A percentile compares a stretch with the other conserved stretches of the same genome.
Conservation (phyloP, 1,139 yeast genomes). For the Eremothecium cymbalariae region DNA sequence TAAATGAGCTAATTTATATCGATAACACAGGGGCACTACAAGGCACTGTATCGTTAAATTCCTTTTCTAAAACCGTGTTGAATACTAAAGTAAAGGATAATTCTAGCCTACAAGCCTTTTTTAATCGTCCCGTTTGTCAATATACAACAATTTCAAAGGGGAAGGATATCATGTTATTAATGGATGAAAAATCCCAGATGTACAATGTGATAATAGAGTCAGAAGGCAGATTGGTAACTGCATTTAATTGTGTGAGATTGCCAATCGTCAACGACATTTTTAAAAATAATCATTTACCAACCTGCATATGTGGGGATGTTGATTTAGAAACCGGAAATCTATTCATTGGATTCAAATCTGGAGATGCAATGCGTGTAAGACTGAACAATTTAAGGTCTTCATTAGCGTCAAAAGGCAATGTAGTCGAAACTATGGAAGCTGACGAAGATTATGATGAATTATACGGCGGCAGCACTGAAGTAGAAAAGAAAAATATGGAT, state of each 20-base stretch:
- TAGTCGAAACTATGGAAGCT: slow-evolving; percentile 11
- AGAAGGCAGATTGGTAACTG: slow-evolving; percentile 28
- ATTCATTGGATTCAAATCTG: slow-evolving; percentile 29
- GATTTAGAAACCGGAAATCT: slow-evolving; percentile 17
- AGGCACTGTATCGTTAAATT: slow-evolving; percentile 22
- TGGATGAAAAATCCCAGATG: slow-evolving; percentile 24
- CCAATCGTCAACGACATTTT: slow-evolving; percentile 29
- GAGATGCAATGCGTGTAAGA: slow-evolving; percentile 26
- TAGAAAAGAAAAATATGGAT: slow-evolving; percentile 30
- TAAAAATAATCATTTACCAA: slow-evolving; percentile 21
- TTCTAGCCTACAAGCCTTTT: slow-evolving; percentile 19
- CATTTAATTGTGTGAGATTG: slow-evolving; percentile 24
- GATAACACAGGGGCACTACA: slow-evolving; percentile 62
- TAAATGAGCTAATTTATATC: slow-evolving; percentile 69
- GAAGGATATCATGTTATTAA: slow-evolving; percentile 21
- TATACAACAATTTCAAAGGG: slow-evolving; percentile 13
- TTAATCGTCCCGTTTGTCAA: slow-evolving; percentile 18
- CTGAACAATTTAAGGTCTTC: slow-evolving; percentile 28
- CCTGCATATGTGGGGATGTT: slow-evolving; percentile 20
- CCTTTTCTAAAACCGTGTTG: slow-evolving; percentile 21
- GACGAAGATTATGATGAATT: slow-evolving; percentile 27
- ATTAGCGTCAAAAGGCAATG: slow-evolving; percentile 18
- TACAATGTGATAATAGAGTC: slow-evolving; percentile 24
- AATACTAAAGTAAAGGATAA: slow-evolving; percentile 25
- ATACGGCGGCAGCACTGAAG: slow-evolving; percentile 31